These are phyloP conservation scores for Xylariaceae sp. DNA, from an alignment of 2,329 filamentous ascomycete species.

Conservation along the genomic window DNA sequence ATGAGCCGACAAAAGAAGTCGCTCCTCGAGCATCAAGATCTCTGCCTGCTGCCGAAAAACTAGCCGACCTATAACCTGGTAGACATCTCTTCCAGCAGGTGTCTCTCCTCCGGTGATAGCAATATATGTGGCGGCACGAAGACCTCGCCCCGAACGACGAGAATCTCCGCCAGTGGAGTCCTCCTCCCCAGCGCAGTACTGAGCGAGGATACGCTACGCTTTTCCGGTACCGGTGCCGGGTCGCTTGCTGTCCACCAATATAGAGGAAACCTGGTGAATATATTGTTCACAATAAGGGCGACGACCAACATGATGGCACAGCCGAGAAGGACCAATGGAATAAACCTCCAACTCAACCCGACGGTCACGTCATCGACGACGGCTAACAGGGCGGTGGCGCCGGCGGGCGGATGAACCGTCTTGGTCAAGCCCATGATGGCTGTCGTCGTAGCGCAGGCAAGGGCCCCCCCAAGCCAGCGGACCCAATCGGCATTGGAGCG, in stretches of 20 bases:
- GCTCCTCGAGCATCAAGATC: too few relatives aligned
- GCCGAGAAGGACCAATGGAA: conserved; percentile 60
- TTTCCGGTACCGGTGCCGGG: background rate
- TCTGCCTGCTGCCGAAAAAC: too few relatives aligned
- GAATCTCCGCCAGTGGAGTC: conserved; percentile 5
- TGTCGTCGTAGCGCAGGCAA: conserved; percentile 61
- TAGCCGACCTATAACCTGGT: conserved; percentile 11
- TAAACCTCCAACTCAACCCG: conserved; percentile 62
- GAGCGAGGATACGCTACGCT: conserved; percentile 1
- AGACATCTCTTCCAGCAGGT: conserved; percentile 16
- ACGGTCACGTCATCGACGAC: conserved; percentile 54
- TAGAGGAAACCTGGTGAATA: conserved; percentile 60
- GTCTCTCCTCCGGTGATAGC: conserved; percentile 16
- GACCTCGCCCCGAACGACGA: conserved; percentile 9
- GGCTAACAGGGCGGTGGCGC: conserved; percentile 67
- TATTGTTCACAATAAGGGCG: conserved; percentile 65
- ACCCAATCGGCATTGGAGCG: conserved; percentile 45
- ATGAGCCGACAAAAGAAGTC: too few relatives aligned
- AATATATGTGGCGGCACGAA: conserved; percentile 13
- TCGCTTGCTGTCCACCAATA: conserved; percentile 64
- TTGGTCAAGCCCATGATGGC: conserved; percentile 65
- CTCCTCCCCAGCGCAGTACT: conserved; percentile 12
- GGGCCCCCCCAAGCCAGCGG: conserved; percentile 60
- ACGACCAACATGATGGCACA: conserved; percentile 57
- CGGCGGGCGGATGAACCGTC: conserved; percentile 69